Evolutionary conservation across 768 basidiomycete genomes (phyloP).

Genomic region (Termitomyces sp.): DNA sequence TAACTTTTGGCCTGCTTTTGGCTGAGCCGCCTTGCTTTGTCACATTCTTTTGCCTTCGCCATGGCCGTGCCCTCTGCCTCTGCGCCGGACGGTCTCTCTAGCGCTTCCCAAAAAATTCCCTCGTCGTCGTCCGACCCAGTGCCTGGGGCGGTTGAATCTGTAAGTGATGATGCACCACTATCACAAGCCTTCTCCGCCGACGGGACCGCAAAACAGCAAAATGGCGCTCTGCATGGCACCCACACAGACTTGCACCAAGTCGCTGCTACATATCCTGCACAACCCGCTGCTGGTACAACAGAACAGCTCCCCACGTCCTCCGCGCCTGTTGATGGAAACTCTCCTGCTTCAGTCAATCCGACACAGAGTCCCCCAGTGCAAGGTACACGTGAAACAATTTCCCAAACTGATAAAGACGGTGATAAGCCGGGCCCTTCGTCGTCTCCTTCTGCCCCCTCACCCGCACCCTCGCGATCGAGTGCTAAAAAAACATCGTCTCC

Average conservation of each 20-base stretch:
- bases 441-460: slow-evolving; percentile 13
- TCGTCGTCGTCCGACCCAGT: slow-evolving; percentile 11
- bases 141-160: slow-evolving; percentile 2
- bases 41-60: slow-evolving; percentile 7
- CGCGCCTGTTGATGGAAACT: slow-evolving; percentile 3
- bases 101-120: slow-evolving; percentile 2
- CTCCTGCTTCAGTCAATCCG: slow-evolving; percentile 7
- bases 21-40: slow-evolving; percentile 4
- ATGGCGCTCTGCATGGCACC: not conserved
- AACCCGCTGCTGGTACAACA: slow-evolving; percentile 10
- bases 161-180: slow-evolving; percentile 16
- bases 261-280: not conserved
- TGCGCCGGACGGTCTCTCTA: slow-evolving; percentile 3
- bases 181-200: slow-evolving; percentile 9
- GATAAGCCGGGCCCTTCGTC: slow-evolving; percentile 15
- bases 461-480: slow-evolving; percentile 10
- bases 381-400: slow-evolving; percentile 16
- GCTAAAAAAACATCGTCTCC: slow-evolving; percentile 14
- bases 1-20: slow-evolving; percentile 5
- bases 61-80: slow-evolving; percentile 18
- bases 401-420: slow-evolving; percentile 21
- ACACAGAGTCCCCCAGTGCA: slow-evolving; percentile 6
- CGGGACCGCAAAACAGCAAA: slow-evolving; percentile 9
- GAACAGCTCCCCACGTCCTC: slow-evolving; percentile 12
- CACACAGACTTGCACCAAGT: not conserved